Percentiles rank a stretch among this genome's conserved stretches.
Conservation (phyloP, 1,284 basidiomycete genomes). For the Neolentinus lepideus region DNA sequence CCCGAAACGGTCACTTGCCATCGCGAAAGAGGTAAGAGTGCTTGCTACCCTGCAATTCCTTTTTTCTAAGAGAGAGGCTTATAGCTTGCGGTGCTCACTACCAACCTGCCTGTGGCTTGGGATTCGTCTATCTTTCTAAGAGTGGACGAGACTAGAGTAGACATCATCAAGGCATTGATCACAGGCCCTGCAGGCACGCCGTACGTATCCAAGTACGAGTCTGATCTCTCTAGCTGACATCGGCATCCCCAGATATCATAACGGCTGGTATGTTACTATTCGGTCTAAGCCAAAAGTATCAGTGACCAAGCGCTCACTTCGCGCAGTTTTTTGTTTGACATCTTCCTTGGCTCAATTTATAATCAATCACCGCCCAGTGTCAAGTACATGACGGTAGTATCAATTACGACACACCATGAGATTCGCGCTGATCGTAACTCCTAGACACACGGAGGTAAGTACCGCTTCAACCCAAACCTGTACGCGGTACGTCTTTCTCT, state of each 20-base stretch:
- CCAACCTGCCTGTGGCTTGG: slow-evolving; percentile 85
- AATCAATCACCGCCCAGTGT: slow-evolving; percentile 78
- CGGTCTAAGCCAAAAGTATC: slow-evolving; percentile 2
- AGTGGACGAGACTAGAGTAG: slow-evolving; percentile 82
- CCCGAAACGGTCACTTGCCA: slow-evolving; percentile 82
- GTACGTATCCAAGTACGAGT: slow-evolving; percentile 37
- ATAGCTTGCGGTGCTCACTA: slow-evolving; percentile 83
- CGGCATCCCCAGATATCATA: slow-evolving; percentile 54
- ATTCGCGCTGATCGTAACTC: slow-evolving; percentile 2
- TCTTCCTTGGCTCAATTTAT: slow-evolving; percentile 80
- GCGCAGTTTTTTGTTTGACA: slow-evolving; percentile 72
- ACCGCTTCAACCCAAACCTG: slow-evolving; percentile 86
- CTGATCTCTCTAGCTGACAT: slow-evolving; percentile 2
- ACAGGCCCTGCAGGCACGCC: slow-evolving; percentile 89
- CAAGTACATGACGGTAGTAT: slow-evolving; percentile 79
- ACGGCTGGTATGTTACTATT: slow-evolving; percentile 58
- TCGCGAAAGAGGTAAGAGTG: slow-evolving; percentile 75
- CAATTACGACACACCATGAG: slow-evolving; percentile 15
- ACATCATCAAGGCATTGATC: slow-evolving; percentile 86
- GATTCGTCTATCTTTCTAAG: slow-evolving; percentile 85
- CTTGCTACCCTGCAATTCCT: slow-evolving; percentile 6
- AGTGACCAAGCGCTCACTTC: slow-evolving; percentile 17
- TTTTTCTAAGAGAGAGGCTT: slow-evolving; percentile 5
- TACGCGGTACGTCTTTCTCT: slow-evolving; percentile 56
- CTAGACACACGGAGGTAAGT: slow-evolving; percentile 84